phyloP scores from a whole-genome alignment of 352 stramenopile species.

The Globisporangium recalcitrans region DNA sequence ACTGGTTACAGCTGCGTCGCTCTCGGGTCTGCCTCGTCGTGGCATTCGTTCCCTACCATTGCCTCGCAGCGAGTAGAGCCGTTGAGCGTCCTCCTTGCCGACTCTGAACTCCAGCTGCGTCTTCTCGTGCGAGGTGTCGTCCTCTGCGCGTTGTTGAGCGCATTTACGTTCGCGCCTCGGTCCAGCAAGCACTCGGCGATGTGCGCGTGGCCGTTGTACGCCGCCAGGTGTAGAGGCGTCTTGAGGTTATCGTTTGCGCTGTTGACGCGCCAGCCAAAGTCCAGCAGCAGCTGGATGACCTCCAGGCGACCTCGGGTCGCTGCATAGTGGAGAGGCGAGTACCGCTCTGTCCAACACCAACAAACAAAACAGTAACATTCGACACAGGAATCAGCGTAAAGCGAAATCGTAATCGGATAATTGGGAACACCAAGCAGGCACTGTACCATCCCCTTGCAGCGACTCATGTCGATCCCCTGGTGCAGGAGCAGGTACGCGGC shows the following conservation, averaged over 20 bases:
- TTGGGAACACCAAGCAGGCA: not conserved
- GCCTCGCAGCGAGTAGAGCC: slow-evolving; percentile 19
- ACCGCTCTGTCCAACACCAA: slow-evolving; percentile 33
- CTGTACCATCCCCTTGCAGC: slow-evolving; percentile 60
- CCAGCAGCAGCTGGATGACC: slow-evolving; percentile 54
- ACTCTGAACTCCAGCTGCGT: slow-evolving; percentile 46
- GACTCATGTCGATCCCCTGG: slow-evolving; percentile 45
- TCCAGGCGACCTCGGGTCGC: slow-evolving; percentile 60
- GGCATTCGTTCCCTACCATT: not conserved
- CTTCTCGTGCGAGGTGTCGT: slow-evolving; percentile 52
- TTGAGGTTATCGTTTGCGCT: slow-evolving; percentile 44
- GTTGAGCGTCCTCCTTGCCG: slow-evolving; percentile 43
- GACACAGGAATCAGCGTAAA: not conserved
- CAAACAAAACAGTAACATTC: slow-evolving; percentile 1
- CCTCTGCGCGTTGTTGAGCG: slow-evolving; percentile 49
- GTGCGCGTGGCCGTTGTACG: slow-evolving; percentile 47
- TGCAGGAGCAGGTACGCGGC: slow-evolving; percentile 66
- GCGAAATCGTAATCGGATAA: too few species aligned
- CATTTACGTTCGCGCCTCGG: slow-evolving; percentile 50
- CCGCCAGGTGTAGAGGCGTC: slow-evolving; percentile 65
- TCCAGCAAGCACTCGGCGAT: slow-evolving; percentile 62
- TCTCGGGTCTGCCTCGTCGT: not conserved
- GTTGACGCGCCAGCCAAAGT: slow-evolving; percentile 58
- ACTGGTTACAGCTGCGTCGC: not conserved
- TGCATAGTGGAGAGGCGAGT: slow-evolving; percentile 65